Conservation (phyloP, 371 early-diverging fungal species). For the Lichtheimia corymbifera region DNA sequence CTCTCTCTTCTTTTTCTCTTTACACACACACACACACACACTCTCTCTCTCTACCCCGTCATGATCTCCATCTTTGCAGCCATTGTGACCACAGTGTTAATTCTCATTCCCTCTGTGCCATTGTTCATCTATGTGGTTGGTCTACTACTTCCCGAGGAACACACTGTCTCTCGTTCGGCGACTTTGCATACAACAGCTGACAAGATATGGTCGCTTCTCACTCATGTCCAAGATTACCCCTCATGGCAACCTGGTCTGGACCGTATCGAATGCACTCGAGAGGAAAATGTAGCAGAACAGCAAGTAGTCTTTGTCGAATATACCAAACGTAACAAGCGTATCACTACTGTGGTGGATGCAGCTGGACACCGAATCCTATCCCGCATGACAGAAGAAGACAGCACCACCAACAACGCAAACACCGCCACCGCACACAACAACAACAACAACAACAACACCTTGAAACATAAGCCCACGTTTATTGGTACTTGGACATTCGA, state of each 20-base stretch:
- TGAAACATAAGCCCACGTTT: constrained; percentile 12
- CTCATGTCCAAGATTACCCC: constrained; percentile 38
- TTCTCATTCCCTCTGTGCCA: constrained; percentile 16
- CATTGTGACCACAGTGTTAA: constrained; percentile 4
- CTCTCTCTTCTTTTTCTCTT: background rate
- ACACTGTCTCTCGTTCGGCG: constrained; percentile 16
- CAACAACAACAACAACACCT: background rate
- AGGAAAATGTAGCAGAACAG: constrained; percentile 3
- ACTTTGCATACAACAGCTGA: constrained; percentile 28
- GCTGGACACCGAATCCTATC: constrained; percentile 3
- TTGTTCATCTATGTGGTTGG: constrained; percentile 23
- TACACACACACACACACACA: too few relatives aligned
- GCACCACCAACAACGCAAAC: background rate
- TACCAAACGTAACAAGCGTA: constrained; percentile 11
- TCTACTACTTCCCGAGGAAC: constrained; percentile 16
- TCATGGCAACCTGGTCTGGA: constrained; percentile 39
- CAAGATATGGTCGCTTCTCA: constrained; percentile 40
- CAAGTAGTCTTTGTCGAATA: constrained; percentile 6
- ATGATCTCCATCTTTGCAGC: constrained; percentile 9
- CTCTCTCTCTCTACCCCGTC: background rate
- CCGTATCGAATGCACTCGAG: constrained; percentile 25
- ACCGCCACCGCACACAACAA: background rate
- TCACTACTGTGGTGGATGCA: constrained; percentile 3
- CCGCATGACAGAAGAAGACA: constrained; percentile 5
- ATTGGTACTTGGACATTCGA: constrained; percentile 25